Evolutionary conservation across 352 stramenopile species (phyloP), one percentile per base, ranked within the genome.

Genomic region (Pilasporangium apinafurcum): DNA sequence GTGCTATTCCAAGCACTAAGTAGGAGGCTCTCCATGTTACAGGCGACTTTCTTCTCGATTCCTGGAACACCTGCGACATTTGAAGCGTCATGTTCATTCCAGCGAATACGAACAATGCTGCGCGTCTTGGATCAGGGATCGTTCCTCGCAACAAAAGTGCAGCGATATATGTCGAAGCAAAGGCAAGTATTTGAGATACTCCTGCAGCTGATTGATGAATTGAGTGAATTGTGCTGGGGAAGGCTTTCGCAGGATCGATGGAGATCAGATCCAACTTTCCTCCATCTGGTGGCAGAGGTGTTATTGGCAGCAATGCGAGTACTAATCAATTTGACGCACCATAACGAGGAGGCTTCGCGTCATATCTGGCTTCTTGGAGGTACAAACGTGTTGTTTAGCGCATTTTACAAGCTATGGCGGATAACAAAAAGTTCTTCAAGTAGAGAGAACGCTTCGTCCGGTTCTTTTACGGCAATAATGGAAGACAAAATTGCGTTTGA

Each of bases 321-420:
- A 16, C 28, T 90, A 12, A 81, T 90, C 53, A 92, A 92, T 44
- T 61, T 92, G 16, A 88, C 80, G 1, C 80, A 92, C 31, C 74
- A 86, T 44, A 88, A 82, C 16, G 36, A 53, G 21, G 59, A 66
- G 6, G 74, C 75, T 38, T 65, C 69, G 16, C 38, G 8, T 0
- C 59, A 83, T 17, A 49, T 92, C 7, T 32, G 62, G 14, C 30
- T 28, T 2, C 36, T 73, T 4, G 33, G 51, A 10, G 77, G 80
- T 0, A 86, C 70, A 39, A 35, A 54, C 3, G 47, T 68, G 8
- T 37, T 89, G 13, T 65, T 80, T 33, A 26, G 43, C 6, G 51
- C 57, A 1, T 89, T 90, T 44, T 74, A 41, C 5, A 44, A 45
- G 13, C 21, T 85, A 3, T 68, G 55, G 56, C 16, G 31, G 5